Evolutionary conservation across 345 rosid genomes (phyloP).

Genomic region (Rhodamnia argentea): DNA sequence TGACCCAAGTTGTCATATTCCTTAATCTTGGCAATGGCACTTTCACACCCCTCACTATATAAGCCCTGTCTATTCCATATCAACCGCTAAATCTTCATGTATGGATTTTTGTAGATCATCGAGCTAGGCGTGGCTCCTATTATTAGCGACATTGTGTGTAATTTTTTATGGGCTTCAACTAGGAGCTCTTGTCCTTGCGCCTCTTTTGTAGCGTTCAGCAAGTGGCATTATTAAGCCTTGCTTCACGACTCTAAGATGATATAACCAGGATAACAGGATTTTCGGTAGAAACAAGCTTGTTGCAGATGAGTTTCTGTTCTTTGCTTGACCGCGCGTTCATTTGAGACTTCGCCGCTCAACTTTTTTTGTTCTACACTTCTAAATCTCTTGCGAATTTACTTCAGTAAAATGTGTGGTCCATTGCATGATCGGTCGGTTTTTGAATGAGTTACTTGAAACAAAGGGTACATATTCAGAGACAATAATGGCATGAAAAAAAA

Average conservation of each 20-base stretch:
- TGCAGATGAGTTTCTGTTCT: neutral
- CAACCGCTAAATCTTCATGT: neutral
- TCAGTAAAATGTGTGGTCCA: neutral
- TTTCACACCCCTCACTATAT: neutral
- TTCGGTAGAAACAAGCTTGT: neutral
- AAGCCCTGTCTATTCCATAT: neutral
- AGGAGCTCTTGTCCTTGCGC: neutral
- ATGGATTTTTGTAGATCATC: neutral
- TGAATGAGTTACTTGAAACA: neutral
- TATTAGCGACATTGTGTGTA: neutral
- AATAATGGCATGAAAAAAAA: neutral
- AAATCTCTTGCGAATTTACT: neutral
- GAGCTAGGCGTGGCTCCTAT: neutral
- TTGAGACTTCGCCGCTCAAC: neutral
- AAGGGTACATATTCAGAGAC: neutral
- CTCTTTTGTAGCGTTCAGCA: neutral
- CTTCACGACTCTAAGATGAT: neutral
- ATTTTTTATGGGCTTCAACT: neutral
- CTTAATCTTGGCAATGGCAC: neutral
- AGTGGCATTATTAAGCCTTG: neutral
- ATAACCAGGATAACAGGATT: neutral
- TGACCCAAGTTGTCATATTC: neutral
- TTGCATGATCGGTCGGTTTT: neutral
- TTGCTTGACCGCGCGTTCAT: neutral
- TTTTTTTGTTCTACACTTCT: neutral